Evolutionary conservation across 768 basidiomycete species (phyloP).

Genomic region (Scleroderma citrinum): DNA sequence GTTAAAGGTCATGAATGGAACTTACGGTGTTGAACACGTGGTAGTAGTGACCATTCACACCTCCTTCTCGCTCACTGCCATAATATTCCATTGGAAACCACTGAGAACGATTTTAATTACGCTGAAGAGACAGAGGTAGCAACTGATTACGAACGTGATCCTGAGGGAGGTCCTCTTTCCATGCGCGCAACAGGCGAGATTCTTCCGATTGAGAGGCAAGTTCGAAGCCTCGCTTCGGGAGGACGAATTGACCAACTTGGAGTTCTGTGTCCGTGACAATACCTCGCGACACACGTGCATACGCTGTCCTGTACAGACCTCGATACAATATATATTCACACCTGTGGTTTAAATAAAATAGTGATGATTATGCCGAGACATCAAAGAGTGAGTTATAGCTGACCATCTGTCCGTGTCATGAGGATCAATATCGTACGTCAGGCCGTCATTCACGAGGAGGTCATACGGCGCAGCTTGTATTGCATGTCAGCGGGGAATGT

Average conservation of each 20-base stretch:
- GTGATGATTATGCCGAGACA: not conserved
- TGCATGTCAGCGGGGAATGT: constrained; percentile 6
- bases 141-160: constrained; percentile 45
- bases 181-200: constrained; percentile 61
- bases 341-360: constrained; percentile 33
- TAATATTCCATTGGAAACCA: constrained; percentile 78
- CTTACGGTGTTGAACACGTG: constrained; percentile 72
- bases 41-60: constrained; percentile 67
- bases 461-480: constrained; percentile 66
- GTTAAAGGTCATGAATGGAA: constrained; percentile 1
- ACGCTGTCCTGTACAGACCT: constrained; percentile 72
- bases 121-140: not conserved
- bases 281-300: constrained; percentile 75
- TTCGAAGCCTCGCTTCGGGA: constrained; percentile 52
- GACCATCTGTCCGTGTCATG: constrained; percentile 70
- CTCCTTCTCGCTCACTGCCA: constrained; percentile 45
- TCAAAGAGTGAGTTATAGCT: constrained; percentile 7
- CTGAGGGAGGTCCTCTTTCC: constrained; percentile 60
- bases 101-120: constrained; percentile 28
- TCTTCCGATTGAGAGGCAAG: constrained; percentile 54
- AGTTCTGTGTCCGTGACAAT: constrained; percentile 88
- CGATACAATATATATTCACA: constrained; percentile 91
- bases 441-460: constrained; percentile 70
- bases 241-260: constrained; percentile 79
- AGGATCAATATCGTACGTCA: constrained; percentile 73